phyloP scores from a whole-genome alignment of 768 basidiomycete species.

The Mycena galopus region DNA sequence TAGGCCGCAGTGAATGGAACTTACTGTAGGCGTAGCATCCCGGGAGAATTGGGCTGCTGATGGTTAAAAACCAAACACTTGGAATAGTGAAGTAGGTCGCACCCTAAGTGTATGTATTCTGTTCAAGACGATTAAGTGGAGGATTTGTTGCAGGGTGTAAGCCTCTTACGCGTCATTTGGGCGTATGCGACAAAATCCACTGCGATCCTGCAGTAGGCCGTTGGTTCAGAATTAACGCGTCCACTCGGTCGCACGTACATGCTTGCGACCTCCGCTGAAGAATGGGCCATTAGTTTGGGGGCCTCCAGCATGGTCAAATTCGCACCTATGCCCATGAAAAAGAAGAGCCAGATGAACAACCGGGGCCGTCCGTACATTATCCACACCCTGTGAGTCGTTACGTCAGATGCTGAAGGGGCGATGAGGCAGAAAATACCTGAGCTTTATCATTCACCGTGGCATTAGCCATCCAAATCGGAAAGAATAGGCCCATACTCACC shows the following conservation, averaged over 20 bases:
- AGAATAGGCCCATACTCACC: not conserved
- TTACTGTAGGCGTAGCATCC: conserved; percentile 25
- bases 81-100: not conserved
- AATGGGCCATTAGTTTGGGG: no score
- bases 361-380: conserved; percentile 17
- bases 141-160: no score
- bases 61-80: not conserved
- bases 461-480: not conserved
- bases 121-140: not conserved
- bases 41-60: not conserved
- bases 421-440: not conserved
- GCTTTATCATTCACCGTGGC: not conserved
- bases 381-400: conserved; percentile 9
- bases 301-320: not conserved
- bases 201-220: not conserved
- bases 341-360: conserved; percentile 11
- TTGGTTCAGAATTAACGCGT: not conserved
- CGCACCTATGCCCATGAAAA: not conserved
- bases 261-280: not conserved
- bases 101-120: conserved; percentile 29
- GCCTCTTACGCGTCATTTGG: conserved; percentile 3
- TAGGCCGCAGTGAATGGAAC: not conserved
- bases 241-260: not conserved
- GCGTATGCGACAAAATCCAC: conserved; percentile 22
- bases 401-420: not conserved